Conservation (phyloP, 441 rosid genomes). For the Erodium moschatum region DNA sequence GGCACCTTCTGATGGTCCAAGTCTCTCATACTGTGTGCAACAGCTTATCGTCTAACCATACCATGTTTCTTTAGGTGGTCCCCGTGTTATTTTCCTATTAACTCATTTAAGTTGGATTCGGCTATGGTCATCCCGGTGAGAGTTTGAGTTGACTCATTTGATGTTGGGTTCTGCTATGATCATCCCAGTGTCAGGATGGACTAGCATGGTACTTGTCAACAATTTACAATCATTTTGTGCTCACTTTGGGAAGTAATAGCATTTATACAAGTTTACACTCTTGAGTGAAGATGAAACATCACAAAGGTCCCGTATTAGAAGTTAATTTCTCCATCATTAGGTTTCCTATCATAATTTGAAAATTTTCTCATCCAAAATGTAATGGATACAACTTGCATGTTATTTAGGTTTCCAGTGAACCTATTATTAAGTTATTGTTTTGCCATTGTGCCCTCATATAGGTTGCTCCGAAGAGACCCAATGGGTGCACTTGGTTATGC, state of each 20-base stretch:
- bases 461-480: constrained; percentile 95
- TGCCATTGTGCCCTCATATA: constrained; percentile 27
- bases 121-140: too few relatives aligned
- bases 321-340: background rate
- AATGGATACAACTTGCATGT: constrained; percentile 9
- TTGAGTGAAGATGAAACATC: constrained; percentile 6
- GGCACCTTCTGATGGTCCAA: constrained; percentile 18
- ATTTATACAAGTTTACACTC: background rate
- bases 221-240: background rate
- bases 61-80: constrained; percentile 12
- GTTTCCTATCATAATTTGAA: too few relatives aligned
- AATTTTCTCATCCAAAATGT: background rate
- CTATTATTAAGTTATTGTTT: constrained; percentile 14
- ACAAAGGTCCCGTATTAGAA: constrained; percentile 8
- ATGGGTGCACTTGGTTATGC: constrained; percentile 98
- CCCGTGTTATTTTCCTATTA: background rate
- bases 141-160: background rate
- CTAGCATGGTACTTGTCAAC: constrained; percentile 8
- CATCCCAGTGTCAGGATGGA: background rate
- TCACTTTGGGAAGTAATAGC: constrained; percentile 3
- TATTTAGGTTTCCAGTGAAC: background rate
- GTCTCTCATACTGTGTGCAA: constrained; percentile 15
- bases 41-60: constrained; percentile 10
- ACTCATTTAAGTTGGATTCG: background rate
- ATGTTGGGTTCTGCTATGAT: constrained; percentile 10